Conservation (phyloP, 2,329 filamentous ascomycete species). For the Fonsecaea erecta region DNA sequence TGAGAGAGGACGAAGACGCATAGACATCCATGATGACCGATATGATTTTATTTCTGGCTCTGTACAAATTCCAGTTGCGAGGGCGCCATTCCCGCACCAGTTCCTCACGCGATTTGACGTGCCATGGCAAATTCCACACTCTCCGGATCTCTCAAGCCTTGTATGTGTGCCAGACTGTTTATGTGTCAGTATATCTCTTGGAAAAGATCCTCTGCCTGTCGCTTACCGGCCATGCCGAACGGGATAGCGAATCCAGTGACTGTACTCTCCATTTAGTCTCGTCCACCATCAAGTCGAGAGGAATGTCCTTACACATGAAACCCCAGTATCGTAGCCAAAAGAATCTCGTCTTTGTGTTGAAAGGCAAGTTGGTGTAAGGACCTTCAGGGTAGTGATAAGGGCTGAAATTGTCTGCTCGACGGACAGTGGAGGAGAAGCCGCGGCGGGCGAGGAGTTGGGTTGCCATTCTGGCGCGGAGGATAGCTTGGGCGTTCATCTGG, state of each 20-base stretch:
- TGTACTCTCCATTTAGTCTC: conserved; percentile 40
- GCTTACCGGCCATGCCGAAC: conserved; percentile 68
- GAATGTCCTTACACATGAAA: conserved; percentile 59
- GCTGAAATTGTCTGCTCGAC: conserved; percentile 63
- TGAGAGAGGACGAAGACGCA: not conserved
- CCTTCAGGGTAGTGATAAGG: conserved; percentile 99
- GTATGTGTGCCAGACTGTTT: conserved; percentile 68
- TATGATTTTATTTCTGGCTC: conserved; percentile 28
- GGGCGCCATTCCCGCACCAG: conserved; percentile 26
- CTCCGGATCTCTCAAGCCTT: conserved; percentile 56
- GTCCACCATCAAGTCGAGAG: conserved; percentile 50
- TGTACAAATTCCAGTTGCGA: conserved; percentile 30
- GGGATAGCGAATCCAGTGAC: conserved; percentile 63
- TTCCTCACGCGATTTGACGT: conserved; percentile 10
- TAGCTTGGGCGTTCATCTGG: conserved; percentile 78
- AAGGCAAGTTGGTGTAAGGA: conserved; percentile 90
- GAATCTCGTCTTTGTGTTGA: conserved; percentile 89
- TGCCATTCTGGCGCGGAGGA: conserved; percentile 66
- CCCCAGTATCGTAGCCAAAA: conserved; percentile 83
- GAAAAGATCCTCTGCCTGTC: not conserved
- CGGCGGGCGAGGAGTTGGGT: conserved; percentile 78
- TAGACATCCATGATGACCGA: conserved; percentile 7
- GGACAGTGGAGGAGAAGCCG: conserved; percentile 89
- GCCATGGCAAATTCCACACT: conserved; percentile 8
- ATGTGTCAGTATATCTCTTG: conserved; percentile 38